Percentiles rank a stretch among this genome's conserved stretches.
Evolutionary conservation across 1,284 basidiomycete species (phyloP).

Genomic region (Cystobasidium sp.): DNA sequence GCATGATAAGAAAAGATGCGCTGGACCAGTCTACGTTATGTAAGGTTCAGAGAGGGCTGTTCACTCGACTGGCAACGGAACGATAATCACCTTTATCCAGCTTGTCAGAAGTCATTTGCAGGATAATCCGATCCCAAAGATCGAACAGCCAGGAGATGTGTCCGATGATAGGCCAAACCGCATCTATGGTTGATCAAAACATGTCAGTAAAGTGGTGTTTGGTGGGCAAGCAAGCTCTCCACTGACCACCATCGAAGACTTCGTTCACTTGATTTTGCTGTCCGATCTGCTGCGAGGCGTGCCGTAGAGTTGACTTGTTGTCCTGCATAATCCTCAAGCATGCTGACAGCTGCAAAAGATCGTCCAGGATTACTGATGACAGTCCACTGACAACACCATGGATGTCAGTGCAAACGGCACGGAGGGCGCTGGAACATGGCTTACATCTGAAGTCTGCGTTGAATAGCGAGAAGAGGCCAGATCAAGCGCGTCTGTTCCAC

Average conservation of each 20-base stretch:
- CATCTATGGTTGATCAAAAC: neutral
- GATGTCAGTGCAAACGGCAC: neutral
- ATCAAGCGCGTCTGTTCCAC: conserved; percentile 26
- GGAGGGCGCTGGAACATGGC: neutral
- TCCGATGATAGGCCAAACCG: conserved; percentile 39
- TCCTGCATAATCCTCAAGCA: conserved; percentile 32
- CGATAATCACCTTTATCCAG: neutral
- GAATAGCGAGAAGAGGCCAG: conserved; percentile 25
- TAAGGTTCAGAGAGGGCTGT: neutral
- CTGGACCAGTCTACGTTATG: conserved; percentile 13
- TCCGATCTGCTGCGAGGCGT: neutral
- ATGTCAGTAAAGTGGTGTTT: neutral
- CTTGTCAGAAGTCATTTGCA: conserved; percentile 1
- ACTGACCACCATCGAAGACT: conserved; percentile 24
- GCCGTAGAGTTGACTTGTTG: conserved; percentile 15
- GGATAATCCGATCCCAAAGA: conserved; percentile 35
- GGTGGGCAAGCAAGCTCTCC: neutral
- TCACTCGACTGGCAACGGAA: neutral
- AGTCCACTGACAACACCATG: neutral
- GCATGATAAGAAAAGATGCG: conserved; percentile 29
- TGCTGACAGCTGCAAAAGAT: conserved; percentile 19
- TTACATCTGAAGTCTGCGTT: conserved; percentile 9
- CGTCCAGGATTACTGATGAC: neutral
- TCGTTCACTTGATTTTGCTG: conserved; percentile 35
- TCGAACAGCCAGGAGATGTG: conserved; percentile 35